Base-by-base conservation (phyloP, 768 basidiomycete genomes). In the Trametes meyenii region DNA sequence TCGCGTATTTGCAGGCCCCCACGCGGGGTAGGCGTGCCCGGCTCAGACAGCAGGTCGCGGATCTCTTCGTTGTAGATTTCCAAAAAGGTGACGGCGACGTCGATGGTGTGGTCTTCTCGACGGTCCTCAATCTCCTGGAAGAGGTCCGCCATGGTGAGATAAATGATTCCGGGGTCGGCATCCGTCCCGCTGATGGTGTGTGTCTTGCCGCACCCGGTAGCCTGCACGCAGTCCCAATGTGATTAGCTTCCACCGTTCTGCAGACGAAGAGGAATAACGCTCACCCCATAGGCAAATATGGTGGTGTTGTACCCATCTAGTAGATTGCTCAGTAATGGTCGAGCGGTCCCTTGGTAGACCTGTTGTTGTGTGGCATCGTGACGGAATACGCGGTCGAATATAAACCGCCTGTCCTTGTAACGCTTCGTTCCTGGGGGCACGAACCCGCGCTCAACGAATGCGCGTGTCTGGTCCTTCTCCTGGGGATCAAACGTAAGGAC, bases 61-160 rank as follows among this genome's bases (percentile, higher is more conserved):
- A 99, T 99, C 73, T 94, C 94, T 76, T 99, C 97, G 73, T 98
- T 98, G 80, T 99, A 99, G 57, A 99, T 98, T 75, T 99, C 97
- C 60, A 99, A 85, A 77, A 98, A 98, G 3, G 95, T 96, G 55
- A 98, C 92, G 67, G 88, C 83, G 54, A 98, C 90, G 68, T 94
- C 90, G 46, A 89, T 86, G 58, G 87, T 89, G 83, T 87, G 87
- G 38, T 97, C 91, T 58, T 92, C 92, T 67, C 79, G 85, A 55
- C 90, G 85, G 69, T 96, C 93, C 51, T 94, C 88, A 66, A 99
- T 97, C 51, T 89, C 85, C 69, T 90, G 88, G 74, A 98, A 99
- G 64, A 99, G 86, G 75, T 98, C 96, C 45, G 92, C 87, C 96
- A 98, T 98, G 19, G 95, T 94, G 60, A 94, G 83, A 75, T 98